A percentile compares a stretch with the other conserved stretches of the same genome.
phyloP scores from a whole-genome alignment of 495 filamentous ascomycete genomes.

The Penicillium soppii region DNA sequence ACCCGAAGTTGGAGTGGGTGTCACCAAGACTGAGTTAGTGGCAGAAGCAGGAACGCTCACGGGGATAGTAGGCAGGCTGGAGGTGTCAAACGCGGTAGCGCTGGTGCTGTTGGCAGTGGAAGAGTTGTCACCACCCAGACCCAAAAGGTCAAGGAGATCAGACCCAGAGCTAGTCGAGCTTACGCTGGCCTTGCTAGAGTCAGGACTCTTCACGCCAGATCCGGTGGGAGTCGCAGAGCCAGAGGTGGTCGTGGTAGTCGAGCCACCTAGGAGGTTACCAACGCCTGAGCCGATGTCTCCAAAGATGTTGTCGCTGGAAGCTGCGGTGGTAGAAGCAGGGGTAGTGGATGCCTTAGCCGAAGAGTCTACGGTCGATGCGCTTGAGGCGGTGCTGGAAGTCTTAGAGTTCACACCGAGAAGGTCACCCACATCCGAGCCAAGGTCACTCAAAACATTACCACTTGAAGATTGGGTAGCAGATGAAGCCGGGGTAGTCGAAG shows the following conservation, averaged over 20 bases:
- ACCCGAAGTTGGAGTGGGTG: slow-evolving; percentile 6
- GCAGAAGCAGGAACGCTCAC: slow-evolving; percentile 27
- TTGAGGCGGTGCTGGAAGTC: background rate
- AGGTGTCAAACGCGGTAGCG: slow-evolving; percentile 1
- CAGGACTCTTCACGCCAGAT: slow-evolving; percentile 2
- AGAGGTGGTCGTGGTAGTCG: slow-evolving; percentile 8
- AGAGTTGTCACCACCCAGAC: slow-evolving; percentile 6
- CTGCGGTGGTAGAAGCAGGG: slow-evolving; percentile 9
- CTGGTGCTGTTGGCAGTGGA: slow-evolving; percentile 4
- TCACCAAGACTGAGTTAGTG: slow-evolving; percentile 14
- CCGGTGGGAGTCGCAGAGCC: slow-evolving; percentile 1
- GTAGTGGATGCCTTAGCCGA: background rate
- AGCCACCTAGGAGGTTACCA: background rate
- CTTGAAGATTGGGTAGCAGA: background rate
- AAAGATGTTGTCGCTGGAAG: background rate
- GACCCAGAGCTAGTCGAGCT: slow-evolving; percentile 2
- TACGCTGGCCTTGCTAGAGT: background rate
- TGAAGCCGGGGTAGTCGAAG: slow-evolving; percentile 1
- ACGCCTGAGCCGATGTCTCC: slow-evolving; percentile 1
- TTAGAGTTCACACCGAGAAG: slow-evolving; percentile 1
- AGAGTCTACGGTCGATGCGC: background rate
- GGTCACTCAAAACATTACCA: slow-evolving; percentile 2
- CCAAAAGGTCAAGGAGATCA: slow-evolving; percentile 2
- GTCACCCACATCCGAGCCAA: slow-evolving; percentile 2
- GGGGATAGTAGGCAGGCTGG: slow-evolving; percentile 19